Base-by-base conservation (phyloP, 345 rosid genomes). In the Zanthoxylum bungeanum region DNA sequence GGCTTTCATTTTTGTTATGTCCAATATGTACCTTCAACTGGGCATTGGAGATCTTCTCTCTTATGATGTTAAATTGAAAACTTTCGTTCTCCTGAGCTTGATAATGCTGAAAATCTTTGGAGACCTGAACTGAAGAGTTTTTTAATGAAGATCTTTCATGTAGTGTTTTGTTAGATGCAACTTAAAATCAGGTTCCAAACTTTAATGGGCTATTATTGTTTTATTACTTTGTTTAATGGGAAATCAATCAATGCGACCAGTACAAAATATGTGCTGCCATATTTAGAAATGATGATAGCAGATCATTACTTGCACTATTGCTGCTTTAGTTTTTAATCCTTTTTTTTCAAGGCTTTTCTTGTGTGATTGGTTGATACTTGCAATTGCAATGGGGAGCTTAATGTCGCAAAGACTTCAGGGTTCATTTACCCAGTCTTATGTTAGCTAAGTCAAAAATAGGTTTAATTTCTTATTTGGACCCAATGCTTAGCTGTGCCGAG, bases 11-110 rank as follows among this genome's bases (percentile, higher is more conserved):
- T 17, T 27, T 53, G 22, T 64, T 21, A 22, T 11, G 0, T 27
- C 27, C 44, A 33, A 12, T 31, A 5, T 39, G 22, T 51, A 8
- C 7, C 7, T 59, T 7, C 9, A 50, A 44, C 2, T 71, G 21
- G 44, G 33, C 51, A 33, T 33, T 9, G 55, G 61, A 66, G 67
- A 46, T 67, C 70, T 72, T 74, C 33, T 70, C 57, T 77, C 81
- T 80, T 19, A 28, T 83, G 81, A 86, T 81, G 87, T 72, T 49
- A 44, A 69, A 28, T 9, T 37, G 11, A 72, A 73, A 79, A 76
- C 87, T 79, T 81, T 85, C 80, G 75, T 84, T 83, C 91, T 87
- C 79, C 87, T 75, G 91, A 84, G 84, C 66, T 62, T 68, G 21
- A 8, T 14, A 39, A 40, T 80, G 84, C 82, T 74, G 84, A 82